Evolutionary conservation across 2,329 filamentous ascomycete species (phyloP).

Genomic region (Ilyonectria sp.): DNA sequence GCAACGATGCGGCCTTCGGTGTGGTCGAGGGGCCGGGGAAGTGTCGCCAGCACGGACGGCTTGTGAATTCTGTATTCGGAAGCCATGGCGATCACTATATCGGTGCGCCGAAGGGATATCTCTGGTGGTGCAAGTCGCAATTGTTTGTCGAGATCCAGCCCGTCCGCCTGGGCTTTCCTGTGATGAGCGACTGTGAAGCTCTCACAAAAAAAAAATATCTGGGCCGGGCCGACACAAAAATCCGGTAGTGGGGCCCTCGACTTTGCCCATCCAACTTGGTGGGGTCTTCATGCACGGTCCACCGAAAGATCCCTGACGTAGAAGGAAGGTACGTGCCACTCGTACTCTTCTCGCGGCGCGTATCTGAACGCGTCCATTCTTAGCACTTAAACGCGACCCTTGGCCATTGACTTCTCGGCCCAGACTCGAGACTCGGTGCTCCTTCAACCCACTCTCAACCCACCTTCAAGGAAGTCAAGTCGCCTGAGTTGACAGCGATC

Average conservation of each 20-base stretch:
- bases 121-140: constrained; percentile 39
- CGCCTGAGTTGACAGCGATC: not conserved
- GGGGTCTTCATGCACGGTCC: constrained; percentile 35
- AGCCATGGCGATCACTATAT: constrained; percentile 61
- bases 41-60: constrained; percentile 74
- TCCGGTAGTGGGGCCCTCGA: constrained; percentile 51
- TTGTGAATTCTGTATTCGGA: constrained; percentile 74
- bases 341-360: constrained; percentile 31
- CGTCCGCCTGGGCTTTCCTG: constrained; percentile 39
- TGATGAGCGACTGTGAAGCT: constrained; percentile 45
- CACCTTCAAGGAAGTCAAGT: not conserved
- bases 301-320: constrained; percentile 42
- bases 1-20: constrained; percentile 68
- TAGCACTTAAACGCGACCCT: constrained; percentile 47
- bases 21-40: constrained; percentile 71
- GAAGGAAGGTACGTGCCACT: constrained; percentile 37
- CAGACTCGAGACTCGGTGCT: constrained; percentile 29
- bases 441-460: constrained; percentile 24
- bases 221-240: constrained; percentile 52
- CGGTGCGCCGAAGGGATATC: constrained; percentile 16
- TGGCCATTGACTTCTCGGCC: constrained; percentile 14
- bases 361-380: constrained; percentile 42
- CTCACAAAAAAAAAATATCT: constrained; percentile 54
- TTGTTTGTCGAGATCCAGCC: constrained; percentile 34
- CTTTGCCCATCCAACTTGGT: constrained; percentile 18